phyloP scores from a whole-genome alignment of 495 filamentous ascomycete species.

The Hypoxylon subgilvum region DNA sequence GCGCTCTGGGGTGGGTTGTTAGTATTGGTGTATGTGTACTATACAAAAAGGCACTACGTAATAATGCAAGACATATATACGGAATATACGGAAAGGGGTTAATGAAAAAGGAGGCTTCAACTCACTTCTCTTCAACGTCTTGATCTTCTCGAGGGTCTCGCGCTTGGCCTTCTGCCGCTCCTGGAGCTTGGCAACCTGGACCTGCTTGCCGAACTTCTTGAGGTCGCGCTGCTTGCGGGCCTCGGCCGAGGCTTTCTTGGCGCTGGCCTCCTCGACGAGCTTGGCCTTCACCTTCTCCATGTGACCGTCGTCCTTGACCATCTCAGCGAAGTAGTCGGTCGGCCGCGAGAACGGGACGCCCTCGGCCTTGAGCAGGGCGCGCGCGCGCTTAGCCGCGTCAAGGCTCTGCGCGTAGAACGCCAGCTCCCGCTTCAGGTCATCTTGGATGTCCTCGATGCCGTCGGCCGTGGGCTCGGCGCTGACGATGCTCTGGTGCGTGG shows the following conservation, averaged over 20 bases:
- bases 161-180: slow-evolving; percentile 90
- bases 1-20: slow-evolving; percentile 67
- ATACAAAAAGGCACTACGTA: slow-evolving; percentile 5
- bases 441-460: slow-evolving; percentile 73
- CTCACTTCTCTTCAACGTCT: slow-evolving; percentile 89
- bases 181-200: slow-evolving; percentile 94
- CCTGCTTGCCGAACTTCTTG: slow-evolving; percentile 99
- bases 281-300: slow-evolving; percentile 96
- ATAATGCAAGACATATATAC: no score
- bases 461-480: slow-evolving; percentile 55
- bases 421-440: slow-evolving; percentile 87
- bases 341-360: slow-evolving; percentile 84
- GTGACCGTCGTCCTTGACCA: slow-evolving; percentile 97
- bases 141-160: slow-evolving; percentile 91
- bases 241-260: slow-evolving; percentile 89
- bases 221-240: slow-evolving; percentile 90
- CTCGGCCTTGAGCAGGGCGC: slow-evolving; percentile 76
- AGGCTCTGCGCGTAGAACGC: slow-evolving; percentile 93
- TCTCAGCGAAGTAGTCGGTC: slow-evolving; percentile 96
- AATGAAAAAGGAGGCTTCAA: slow-evolving; percentile 16
- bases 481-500: slow-evolving; percentile 60
- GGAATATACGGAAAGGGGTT: background rate
- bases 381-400: slow-evolving; percentile 72
- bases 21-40: background rate
- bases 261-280: slow-evolving; percentile 86